These are phyloP conservation scores for Mariannaea sp. DNA, from an alignment of 2,329 filamentous ascomycete genomes.

Conservation along the genomic window DNA sequence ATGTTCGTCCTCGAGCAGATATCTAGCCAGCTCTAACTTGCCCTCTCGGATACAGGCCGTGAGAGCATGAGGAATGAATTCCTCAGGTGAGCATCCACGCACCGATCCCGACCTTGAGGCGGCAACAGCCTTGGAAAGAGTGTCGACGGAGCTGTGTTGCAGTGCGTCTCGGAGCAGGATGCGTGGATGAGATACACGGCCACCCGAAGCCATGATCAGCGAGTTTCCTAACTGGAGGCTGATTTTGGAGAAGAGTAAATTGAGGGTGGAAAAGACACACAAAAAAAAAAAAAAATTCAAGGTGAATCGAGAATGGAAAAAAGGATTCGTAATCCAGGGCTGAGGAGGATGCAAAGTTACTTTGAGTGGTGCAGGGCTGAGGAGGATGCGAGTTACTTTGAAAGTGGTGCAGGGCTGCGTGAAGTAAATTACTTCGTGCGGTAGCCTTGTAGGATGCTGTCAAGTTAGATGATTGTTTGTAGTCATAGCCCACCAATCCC, in stretches of 20 bases:
- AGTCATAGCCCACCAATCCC: too few relatives aligned
- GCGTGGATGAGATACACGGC: neutral
- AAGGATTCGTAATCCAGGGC: too few relatives aligned
- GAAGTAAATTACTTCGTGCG: too few relatives aligned
- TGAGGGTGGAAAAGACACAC: neutral
- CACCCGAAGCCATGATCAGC: neutral
- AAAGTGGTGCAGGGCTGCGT: too few relatives aligned
- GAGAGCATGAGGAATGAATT: neutral
- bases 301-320: too few relatives aligned
- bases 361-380: too few relatives aligned
- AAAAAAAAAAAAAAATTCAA: neutral
- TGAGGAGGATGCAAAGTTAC: too few relatives aligned
- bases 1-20: conserved; percentile 4
- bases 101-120: neutral
- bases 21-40: neutral
- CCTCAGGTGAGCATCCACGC: neutral
- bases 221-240: too few relatives aligned
- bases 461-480: too few relatives aligned
- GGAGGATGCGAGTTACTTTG: too few relatives aligned
- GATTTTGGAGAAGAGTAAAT: neutral
- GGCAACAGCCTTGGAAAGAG: neutral
- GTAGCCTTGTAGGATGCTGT: too few relatives aligned
- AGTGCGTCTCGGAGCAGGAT: neutral
- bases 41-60: neutral
- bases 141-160: neutral